Base-by-base conservation (phyloP, 1,284 basidiomycete species). In the Tetrapyrgos nigripes region DNA sequence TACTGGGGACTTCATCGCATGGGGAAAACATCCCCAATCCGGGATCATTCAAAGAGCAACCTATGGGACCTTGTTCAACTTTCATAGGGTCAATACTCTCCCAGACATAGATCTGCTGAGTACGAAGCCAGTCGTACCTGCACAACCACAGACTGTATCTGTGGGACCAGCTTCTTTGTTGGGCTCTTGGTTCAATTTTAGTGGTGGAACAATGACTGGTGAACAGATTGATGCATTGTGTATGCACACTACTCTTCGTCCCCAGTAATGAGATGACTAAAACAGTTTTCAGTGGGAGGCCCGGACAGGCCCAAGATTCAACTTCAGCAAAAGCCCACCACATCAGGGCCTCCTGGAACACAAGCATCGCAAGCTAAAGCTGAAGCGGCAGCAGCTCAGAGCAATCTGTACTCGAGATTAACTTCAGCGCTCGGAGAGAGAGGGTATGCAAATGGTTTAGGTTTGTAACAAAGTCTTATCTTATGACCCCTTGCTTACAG, bases 111-210 rank as follows among this genome's bases (percentile, higher is more conserved):
- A 87, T 58, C 76, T 88, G 49, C 67, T 74, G 1, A 67, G 69
- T 45, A 77, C 77, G 3, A 76, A 75, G 53, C 74, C 75, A 3
- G 61, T 68, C 1, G 69, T 85, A 1, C 84, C 86, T 14, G 58
- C 81, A 26, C 82, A 86, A 61, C 88, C 88, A 0, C 82, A 85
- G 58, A 86, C 85, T 6, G 80, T 88, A 5, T 80, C 83, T 14
- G 70, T 84, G 23, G 85, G 83, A 0, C 86, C 86, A 5, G 63
- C 81, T 3, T 85, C 85, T 13, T 65, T 84, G 19, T 69, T 88
- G 21, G 78, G 83, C 26, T 82, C 85, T 11, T 86, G 83, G 82
- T 76, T 84, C 54, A 71, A 73, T 11, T 80, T 78, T 58, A 75
- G 71, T 24, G 76, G 58, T 75, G 76, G n/a, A n/a, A n/a, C n/a